A percentile compares a stretch with the other conserved stretches of the same genome.
Evolutionary conservation across 495 filamentous ascomycete species (phyloP).

Genomic region (Ramalina peruviana): DNA sequence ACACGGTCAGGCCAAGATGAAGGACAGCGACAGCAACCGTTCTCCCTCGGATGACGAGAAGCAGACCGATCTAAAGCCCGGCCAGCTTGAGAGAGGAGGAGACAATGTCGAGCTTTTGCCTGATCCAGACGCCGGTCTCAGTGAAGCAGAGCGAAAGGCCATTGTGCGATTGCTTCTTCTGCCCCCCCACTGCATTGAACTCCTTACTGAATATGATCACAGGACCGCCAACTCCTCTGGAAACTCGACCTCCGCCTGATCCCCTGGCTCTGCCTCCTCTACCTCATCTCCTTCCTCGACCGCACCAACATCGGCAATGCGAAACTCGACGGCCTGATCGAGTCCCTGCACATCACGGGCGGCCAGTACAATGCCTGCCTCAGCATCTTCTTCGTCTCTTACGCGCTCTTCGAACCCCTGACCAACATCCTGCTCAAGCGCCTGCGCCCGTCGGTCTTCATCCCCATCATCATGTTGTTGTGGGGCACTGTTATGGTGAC

Average conservation of each 20-base stretch:
- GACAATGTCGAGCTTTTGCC: constrained; percentile 20
- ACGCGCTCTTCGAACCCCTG: constrained; percentile 71
- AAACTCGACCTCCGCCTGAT: constrained; percentile 59
- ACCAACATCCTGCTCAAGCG: constrained; percentile 81
- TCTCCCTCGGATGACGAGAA: constrained; percentile 16
- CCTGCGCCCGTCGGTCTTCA: constrained; percentile 57
- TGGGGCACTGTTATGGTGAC: constrained; percentile 70
- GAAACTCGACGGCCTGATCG: constrained; percentile 59
- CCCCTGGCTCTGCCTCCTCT: constrained; percentile 75
- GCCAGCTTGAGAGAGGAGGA: constrained; percentile 3
- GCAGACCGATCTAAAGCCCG: constrained; percentile 1
- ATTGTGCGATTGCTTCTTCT: constrained; percentile 36
- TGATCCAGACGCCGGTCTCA: constrained; percentile 58
- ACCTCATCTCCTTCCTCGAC: constrained; percentile 67
- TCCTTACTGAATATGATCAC: not conserved
- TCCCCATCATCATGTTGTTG: constrained; percentile 41
- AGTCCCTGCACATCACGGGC: constrained; percentile 47
- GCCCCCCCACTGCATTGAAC: not conserved
- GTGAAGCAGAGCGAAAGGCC: constrained; percentile 47
- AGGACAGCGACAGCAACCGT: constrained; percentile 11
- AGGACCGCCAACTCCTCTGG: constrained; percentile 57
- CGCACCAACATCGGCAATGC: constrained; percentile 80
- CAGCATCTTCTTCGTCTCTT: constrained; percentile 86
- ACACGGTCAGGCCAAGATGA: not conserved
- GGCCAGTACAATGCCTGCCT: constrained; percentile 65